These are phyloP conservation scores for Hanseniaspora mollemarum DNA, from an alignment of 805 yeast genomes.

Conservation along the genomic window DNA sequence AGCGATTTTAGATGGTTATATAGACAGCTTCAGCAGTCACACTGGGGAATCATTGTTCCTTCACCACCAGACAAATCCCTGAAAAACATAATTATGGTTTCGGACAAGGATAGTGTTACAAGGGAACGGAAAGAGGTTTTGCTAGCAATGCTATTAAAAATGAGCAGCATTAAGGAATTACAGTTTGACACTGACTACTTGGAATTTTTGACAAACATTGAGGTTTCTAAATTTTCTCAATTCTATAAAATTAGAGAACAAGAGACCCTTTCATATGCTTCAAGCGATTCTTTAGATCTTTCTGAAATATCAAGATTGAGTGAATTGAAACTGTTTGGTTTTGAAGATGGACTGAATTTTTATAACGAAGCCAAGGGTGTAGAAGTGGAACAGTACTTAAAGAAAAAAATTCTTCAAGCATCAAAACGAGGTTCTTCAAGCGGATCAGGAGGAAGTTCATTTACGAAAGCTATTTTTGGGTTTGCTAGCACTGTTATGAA, in stretches of 20 bases:
- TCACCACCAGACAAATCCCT: conserved; percentile 95
- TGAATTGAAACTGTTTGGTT: conserved; percentile 27
- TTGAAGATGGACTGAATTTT: conserved; percentile 26
- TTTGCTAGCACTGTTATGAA: conserved; percentile 22
- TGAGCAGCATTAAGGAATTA: conserved; percentile 45
- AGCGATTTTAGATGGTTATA: conserved; percentile 91
- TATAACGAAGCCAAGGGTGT: conserved; percentile 12
- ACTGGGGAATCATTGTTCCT: conserved; percentile 85
- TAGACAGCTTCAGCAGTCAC: conserved; percentile 70
- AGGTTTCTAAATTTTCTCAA: conserved; percentile 50
- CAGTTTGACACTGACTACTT: conserved; percentile 65
- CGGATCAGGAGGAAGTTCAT: conserved; percentile 21
- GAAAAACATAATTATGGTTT: conserved; percentile 78
- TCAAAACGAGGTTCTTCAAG: neutral
- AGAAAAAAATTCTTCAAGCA: conserved; percentile 10
- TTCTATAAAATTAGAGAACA: conserved; percentile 64
- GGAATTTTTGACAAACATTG: conserved; percentile 48
- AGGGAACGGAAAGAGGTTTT: conserved; percentile 9
- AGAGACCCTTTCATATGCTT: conserved; percentile 43
- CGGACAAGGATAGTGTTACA: conserved; percentile 50
- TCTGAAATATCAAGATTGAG: conserved; percentile 29
- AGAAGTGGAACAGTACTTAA: conserved; percentile 12
- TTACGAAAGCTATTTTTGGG: conserved; percentile 27
- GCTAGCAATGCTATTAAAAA: conserved; percentile 59
- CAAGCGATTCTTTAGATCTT: conserved; percentile 33